phyloP scores from a whole-genome alignment of 2,329 filamentous ascomycete genomes.

The Arthrinium phaeospermum region DNA sequence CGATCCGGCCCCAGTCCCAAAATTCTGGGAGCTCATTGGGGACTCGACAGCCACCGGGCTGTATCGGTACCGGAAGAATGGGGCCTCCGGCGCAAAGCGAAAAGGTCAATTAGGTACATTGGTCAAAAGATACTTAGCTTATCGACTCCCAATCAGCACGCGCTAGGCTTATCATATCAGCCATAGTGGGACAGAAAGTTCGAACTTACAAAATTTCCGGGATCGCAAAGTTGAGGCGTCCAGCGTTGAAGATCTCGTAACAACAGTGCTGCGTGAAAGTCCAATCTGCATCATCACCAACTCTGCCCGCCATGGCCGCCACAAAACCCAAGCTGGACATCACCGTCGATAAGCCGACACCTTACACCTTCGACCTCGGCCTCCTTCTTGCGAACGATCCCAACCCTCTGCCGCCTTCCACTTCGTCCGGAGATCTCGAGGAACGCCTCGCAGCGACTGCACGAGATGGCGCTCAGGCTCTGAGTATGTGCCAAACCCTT shows the following conservation, averaged over 20 bases:
- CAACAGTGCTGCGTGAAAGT: not conserved
- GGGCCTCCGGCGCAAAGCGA: constrained; percentile 13
- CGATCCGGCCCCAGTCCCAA: constrained; percentile 14
- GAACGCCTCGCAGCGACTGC: constrained; percentile 73
- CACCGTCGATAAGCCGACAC: constrained; percentile 79
- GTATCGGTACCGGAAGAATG: constrained; percentile 18
- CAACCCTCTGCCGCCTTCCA: constrained; percentile 63
- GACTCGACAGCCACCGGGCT: not conserved
- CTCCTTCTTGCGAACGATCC: constrained; percentile 65
- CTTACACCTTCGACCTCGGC: constrained; percentile 88
- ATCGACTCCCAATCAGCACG: not conserved
- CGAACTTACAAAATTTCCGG: constrained; percentile 12
- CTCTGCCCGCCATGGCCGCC: constrained; percentile 24
- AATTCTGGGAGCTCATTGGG: constrained; percentile 12
- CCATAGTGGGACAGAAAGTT: constrained; percentile 10
- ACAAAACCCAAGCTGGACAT: constrained; percentile 60
- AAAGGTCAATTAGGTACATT: not conserved
- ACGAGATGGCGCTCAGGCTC: constrained; percentile 86
- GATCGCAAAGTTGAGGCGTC: constrained; percentile 9
- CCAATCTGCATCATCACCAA: not conserved
- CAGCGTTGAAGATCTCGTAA: not conserved
- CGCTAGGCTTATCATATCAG: constrained; percentile 14
- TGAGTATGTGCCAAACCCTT: constrained; percentile 43
- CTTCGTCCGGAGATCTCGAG: constrained; percentile 59
- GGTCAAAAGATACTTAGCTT: not conserved